Base-by-base conservation (phyloP, 306 rosid genomes). In the Cucurbita pepo region DNA sequence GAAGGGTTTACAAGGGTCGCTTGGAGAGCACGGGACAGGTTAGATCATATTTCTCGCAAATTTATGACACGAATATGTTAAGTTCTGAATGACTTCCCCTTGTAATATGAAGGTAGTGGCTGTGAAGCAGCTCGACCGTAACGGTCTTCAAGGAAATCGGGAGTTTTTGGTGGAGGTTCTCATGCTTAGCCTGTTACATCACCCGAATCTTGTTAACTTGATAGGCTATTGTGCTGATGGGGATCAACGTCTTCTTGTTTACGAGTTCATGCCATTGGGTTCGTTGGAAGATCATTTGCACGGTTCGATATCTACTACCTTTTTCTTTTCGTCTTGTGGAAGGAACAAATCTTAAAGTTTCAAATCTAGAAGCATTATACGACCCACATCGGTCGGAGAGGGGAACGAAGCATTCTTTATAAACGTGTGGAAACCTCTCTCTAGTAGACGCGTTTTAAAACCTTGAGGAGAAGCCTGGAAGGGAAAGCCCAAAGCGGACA, bases 201-300 rank as follows among this genome's bases (percentile, higher is more conserved):
- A 95, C 77, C 80, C 92, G 36, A 95, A 95, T 82, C 99, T 95
- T 75, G 99, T 95, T 80, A 95, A 89, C 83, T 86, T 95, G 75
- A 95, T 95, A 22, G 99, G 99, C 67, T 95, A 95, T 79, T 95
- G 97, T 71, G 92, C 89, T 15, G 92, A 89, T 51, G 90, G 95
- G 54, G 89, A 92, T 61, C 92, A 90, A 56, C 83, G 97, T 54
- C 88, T 92, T 22, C 91, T 92, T 72, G 97, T 92, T 71, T 88
- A 92, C 37, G 95, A 92, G 67, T 90, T 85, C 77, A 91, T 95
- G 99, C 99, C 99, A n/a, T 72, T 95, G 95, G 99, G 99, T 30
- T 95, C 99, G 73, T 81, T 95, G 91, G 99, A 95, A 90, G 99
- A 95, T 83, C 99, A 95, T 83, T 84, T 95, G 77, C 99, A 95